phyloP scores from a whole-genome alignment of 306 rosid genomes.

The Dryas alaskensis region DNA sequence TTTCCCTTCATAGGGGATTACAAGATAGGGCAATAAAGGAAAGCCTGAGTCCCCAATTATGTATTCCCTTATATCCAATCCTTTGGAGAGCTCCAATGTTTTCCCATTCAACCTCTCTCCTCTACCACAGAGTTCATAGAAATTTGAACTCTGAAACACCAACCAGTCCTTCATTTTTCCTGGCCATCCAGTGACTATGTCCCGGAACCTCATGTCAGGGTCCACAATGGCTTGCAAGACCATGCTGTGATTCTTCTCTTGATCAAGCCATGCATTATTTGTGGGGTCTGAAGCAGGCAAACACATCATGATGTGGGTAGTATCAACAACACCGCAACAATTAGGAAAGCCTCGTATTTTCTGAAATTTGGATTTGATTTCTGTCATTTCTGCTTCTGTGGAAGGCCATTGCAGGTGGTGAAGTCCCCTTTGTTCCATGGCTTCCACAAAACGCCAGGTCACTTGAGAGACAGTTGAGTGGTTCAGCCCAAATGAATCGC shows the following conservation, averaged over 20 bases:
- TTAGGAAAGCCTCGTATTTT: conserved; percentile 73
- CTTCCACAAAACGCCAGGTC: conserved; percentile 82
- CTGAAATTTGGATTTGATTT: conserved; percentile 70
- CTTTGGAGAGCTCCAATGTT: conserved; percentile 39
- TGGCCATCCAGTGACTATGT: conserved; percentile 88
- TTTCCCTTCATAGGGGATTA: conserved; percentile 76
- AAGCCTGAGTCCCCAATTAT: conserved; percentile 80
- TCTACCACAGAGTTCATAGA: conserved; percentile 54
- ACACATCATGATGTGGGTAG: conserved; percentile 73
- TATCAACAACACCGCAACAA: conserved; percentile 75
- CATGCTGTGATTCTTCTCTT: conserved; percentile 77
- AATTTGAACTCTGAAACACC: conserved; percentile 62
- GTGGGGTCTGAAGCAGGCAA: conserved; percentile 61
- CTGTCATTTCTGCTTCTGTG: conserved; percentile 53
- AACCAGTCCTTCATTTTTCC: conserved; percentile 67
- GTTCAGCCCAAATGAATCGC: conserved; percentile 64
- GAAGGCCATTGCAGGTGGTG: conserved; percentile 84
- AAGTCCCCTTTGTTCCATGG: conserved; percentile 79
- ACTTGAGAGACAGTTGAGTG: conserved; percentile 86
- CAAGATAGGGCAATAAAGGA: conserved; percentile 72
- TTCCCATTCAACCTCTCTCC: conserved; percentile 74
- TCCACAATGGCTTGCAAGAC: conserved; percentile 90
- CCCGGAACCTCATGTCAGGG: conserved; percentile 75
- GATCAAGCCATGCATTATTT: conserved; percentile 76
- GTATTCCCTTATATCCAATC: conserved; percentile 68